These are phyloP conservation scores for Moringa oleifera DNA, from an alignment of 345 rosid genomes.

Conservation along the genomic window DNA sequence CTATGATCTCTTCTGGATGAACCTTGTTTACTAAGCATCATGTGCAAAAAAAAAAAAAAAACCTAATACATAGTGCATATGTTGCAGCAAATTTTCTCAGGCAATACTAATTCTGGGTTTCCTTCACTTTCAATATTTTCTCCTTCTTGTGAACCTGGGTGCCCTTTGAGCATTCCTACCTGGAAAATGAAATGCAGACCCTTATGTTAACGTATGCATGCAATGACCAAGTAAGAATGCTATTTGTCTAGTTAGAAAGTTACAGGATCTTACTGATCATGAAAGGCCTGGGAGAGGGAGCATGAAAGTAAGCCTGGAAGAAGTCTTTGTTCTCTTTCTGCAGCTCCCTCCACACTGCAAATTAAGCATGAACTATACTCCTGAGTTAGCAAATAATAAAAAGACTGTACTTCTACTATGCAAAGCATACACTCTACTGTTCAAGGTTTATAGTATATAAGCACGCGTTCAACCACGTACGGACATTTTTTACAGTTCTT, in stretches of 20 bases:
- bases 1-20: too few relatives aligned
- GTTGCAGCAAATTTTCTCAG: too few relatives aligned
- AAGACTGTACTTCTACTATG: too few relatives aligned
- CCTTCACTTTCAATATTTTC: slow-evolving; percentile 21
- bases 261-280: slow-evolving; percentile 27
- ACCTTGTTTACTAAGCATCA: too few relatives aligned
- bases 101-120: too few relatives aligned
- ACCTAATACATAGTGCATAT: too few relatives aligned
- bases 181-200: slow-evolving; percentile 11
- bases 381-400: slow-evolving; percentile 6
- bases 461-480: too few relatives aligned
- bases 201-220: neutral
- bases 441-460: too few relatives aligned
- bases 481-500: neutral
- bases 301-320: slow-evolving; percentile 46
- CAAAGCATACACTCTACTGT: too few relatives aligned
- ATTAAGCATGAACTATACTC: too few relatives aligned
- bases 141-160: slow-evolving; percentile 30
- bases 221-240: neutral
- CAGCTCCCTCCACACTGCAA: slow-evolving; percentile 73
- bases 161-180: slow-evolving; percentile 30
- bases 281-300: slow-evolving; percentile 31
- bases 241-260: neutral
- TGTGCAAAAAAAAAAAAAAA: too few relatives aligned
- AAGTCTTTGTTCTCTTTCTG: slow-evolving; percentile 65